Percentiles rank a stretch among this genome's conserved stretches.
Evolutionary conservation across 495 filamentous ascomycete species (phyloP).

Genomic region (Trichoderma reesei): DNA sequence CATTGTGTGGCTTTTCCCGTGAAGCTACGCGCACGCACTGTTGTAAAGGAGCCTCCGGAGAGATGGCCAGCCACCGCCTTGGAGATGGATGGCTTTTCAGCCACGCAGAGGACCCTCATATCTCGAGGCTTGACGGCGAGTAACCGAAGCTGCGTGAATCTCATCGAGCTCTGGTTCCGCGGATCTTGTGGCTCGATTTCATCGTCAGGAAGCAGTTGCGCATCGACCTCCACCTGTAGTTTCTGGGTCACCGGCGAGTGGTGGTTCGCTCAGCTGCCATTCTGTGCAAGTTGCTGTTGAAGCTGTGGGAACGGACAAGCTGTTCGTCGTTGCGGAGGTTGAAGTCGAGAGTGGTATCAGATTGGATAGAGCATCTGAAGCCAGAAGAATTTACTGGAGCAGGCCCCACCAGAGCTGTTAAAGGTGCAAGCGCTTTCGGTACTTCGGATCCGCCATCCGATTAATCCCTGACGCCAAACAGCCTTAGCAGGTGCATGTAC

Average conservation of each 20-base stretch:
- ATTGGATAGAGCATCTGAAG: background rate
- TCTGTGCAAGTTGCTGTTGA: background rate
- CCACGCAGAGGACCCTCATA: constrained; percentile 73
- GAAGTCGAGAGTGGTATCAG: too few species aligned
- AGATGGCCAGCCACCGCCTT: constrained; percentile 88
- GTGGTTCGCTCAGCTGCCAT: background rate
- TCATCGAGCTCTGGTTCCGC: background rate
- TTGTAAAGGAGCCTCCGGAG: constrained; percentile 59
- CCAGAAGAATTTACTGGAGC: background rate
- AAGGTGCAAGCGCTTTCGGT: background rate
- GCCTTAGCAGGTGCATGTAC: background rate
- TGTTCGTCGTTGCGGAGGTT: background rate
- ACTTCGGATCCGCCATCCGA: background rate
- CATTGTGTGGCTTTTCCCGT: background rate
- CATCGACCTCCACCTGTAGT: background rate
- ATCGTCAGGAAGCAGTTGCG: background rate
- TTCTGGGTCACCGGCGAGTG: background rate
- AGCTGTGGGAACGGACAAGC: background rate
- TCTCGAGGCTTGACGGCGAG: background rate
- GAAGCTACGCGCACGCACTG: constrained; percentile 41
- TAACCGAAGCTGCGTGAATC: background rate
- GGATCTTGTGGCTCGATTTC: background rate
- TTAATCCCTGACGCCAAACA: background rate
- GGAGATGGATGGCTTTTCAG: constrained; percentile 93
- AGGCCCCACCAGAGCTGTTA: background rate